phyloP scores from a whole-genome alignment of 352 stramenopile species.

The Phytopythium aichiense region DNA sequence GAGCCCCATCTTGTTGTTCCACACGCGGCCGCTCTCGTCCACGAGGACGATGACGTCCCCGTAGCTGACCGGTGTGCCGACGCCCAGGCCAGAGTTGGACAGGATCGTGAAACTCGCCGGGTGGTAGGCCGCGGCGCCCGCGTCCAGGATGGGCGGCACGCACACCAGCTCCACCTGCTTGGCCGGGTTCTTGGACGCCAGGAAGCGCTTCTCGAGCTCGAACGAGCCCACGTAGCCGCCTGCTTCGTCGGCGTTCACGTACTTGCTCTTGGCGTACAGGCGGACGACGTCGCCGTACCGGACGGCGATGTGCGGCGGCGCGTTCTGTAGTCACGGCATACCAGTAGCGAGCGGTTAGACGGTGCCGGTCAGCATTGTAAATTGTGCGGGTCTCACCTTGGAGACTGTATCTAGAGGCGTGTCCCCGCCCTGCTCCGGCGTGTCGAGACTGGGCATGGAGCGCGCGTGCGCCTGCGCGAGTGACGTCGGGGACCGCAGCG shows the following conservation, averaged over 20 bases:
- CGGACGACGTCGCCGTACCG: conserved; percentile 69
- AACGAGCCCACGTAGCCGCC: conserved; percentile 75
- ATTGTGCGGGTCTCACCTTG: conserved; percentile 12
- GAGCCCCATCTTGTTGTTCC: conserved; percentile 87
- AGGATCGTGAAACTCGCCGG: conserved; percentile 62
- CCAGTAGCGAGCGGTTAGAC: background rate
- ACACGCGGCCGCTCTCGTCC: conserved; percentile 55
- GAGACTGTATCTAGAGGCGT: conserved; percentile 30
- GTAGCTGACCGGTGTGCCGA: conserved; percentile 71
- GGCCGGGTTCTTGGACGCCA: conserved; percentile 49
- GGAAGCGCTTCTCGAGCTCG: conserved; percentile 54
- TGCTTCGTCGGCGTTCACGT: conserved; percentile 14
- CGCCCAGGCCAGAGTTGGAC: conserved; percentile 48
- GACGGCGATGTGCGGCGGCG: conserved; percentile 59
- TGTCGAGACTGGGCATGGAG: background rate
- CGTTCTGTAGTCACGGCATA: conserved; percentile 14
- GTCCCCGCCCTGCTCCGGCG: background rate
- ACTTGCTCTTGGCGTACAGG: conserved; percentile 63
- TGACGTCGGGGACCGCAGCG: background rate
- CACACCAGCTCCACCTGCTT: conserved; percentile 69
- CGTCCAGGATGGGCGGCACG: conserved; percentile 45
- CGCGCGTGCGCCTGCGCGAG: background rate
- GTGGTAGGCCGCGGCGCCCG: conserved; percentile 33
- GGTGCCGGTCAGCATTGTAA: background rate
- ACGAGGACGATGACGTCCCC: conserved; percentile 81